Conservation (phyloP, 2,329 filamentous ascomycete species). For the Calonectria fujianensis region DNA sequence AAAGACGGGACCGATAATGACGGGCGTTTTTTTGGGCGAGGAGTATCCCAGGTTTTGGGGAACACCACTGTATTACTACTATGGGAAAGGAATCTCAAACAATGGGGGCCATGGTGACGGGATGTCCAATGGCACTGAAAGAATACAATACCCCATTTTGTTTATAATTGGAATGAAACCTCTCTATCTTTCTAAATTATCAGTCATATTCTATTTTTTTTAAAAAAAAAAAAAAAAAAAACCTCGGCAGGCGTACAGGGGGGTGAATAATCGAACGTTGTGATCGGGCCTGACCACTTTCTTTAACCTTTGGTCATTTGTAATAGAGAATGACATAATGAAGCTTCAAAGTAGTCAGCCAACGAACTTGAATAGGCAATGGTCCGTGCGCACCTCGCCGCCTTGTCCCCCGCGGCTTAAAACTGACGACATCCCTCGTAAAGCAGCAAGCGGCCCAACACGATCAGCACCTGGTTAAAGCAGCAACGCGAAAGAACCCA, state of each 20-base stretch:
- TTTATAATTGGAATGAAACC: conserved; percentile 46
- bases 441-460: conserved; percentile 41
- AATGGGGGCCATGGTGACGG: conserved; percentile 36
- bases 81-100: conserved; percentile 42
- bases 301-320: background rate
- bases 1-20: conserved; percentile 28
- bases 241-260: background rate
- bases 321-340: background rate
- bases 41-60: conserved; percentile 30
- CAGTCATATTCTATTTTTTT: too few relatives aligned
- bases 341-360: background rate
- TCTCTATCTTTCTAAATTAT: conserved; percentile 33
- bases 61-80: conserved; percentile 40
- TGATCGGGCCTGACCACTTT: too few relatives aligned
- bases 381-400: conserved; percentile 42
- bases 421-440: conserved; percentile 39
- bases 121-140: conserved; percentile 40
- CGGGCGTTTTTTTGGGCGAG: conserved; percentile 43
- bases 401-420: conserved; percentile 39
- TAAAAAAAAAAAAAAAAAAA: too few relatives aligned
- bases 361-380: background rate
- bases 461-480: conserved; percentile 43
- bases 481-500: conserved; percentile 47
- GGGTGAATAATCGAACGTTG: background rate
- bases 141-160: conserved; percentile 45